Conservation (phyloP, 441 rosid genomes). For the Brassica balearica region DNA sequence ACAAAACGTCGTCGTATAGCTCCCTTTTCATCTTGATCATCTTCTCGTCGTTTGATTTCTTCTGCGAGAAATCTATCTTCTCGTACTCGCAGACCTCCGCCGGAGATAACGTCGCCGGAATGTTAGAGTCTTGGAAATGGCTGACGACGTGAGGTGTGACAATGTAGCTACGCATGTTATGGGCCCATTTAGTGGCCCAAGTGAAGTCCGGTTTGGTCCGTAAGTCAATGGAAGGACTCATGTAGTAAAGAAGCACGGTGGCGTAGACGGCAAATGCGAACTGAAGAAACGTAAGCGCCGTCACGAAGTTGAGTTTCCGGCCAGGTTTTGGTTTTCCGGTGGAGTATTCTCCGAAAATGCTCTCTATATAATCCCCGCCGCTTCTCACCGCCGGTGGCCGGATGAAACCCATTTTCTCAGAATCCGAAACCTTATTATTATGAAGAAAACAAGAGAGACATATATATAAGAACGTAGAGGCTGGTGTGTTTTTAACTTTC, state of each 20-base stretch:
- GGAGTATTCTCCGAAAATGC: constrained; percentile 71
- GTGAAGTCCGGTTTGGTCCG: constrained; percentile 80
- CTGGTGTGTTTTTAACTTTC: background rate
- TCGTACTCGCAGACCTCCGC: constrained; percentile 84
- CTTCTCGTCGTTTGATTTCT: constrained; percentile 73
- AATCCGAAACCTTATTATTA: constrained; percentile 24
- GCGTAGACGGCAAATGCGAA: constrained; percentile 91
- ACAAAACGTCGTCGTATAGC: constrained; percentile 64
- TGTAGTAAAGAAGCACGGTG: constrained; percentile 82
- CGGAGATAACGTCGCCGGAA: constrained; percentile 44
- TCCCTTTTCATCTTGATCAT: constrained; percentile 88
- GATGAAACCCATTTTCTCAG: constrained; percentile 62
- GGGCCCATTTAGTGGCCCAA: constrained; percentile 86
- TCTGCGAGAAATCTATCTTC: constrained; percentile 87
- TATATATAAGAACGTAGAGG: constrained; percentile 22
- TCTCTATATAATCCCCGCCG: constrained; percentile 81
- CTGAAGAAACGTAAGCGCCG: constrained; percentile 79
- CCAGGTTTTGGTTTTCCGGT: constrained; percentile 50
- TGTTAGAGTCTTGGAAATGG: constrained; percentile 58
- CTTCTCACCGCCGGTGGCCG: constrained; percentile 63
- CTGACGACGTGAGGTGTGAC: constrained; percentile 70
- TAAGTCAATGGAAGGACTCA: constrained; percentile 86
- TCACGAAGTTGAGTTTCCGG: constrained; percentile 56
- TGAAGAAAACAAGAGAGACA: constrained; percentile 4
- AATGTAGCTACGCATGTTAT: constrained; percentile 73